Evolutionary conservation across 805 yeast genomes (phyloP).

Genomic region (Wickerhamomyces alni): DNA sequence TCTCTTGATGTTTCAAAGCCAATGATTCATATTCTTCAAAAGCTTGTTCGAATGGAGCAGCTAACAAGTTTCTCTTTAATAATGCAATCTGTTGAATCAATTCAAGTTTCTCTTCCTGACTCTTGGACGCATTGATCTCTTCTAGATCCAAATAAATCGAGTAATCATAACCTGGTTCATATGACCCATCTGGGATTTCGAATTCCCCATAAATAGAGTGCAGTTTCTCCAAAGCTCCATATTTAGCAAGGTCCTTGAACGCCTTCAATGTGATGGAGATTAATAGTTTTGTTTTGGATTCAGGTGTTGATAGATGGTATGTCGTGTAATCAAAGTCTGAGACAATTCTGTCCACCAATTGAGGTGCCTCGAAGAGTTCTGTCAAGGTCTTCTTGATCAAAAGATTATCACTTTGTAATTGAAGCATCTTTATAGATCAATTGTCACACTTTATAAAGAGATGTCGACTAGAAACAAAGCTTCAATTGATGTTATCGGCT

Average conservation of each 20-base stretch:
- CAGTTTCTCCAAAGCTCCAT: conserved; percentile 56
- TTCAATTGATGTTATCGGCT: not conserved
- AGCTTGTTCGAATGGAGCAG: conserved; percentile 89
- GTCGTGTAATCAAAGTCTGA: conserved; percentile 96
- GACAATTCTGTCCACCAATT: conserved; percentile 74
- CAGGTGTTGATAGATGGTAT: conserved; percentile 88
- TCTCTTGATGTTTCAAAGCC: conserved; percentile 23
- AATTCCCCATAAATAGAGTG: conserved; percentile 42
- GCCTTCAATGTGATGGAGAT: conserved; percentile 72
- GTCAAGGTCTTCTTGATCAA: conserved; percentile 75
- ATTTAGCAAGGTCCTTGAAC: conserved; percentile 63
- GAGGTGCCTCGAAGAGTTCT: conserved; percentile 55
- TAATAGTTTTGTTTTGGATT: conserved; percentile 55
- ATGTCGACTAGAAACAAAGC: no score
- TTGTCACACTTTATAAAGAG: no score
- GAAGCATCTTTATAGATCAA: conserved; percentile 72
- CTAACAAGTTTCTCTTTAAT: conserved; percentile 80
- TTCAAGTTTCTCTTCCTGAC: conserved; percentile 42
- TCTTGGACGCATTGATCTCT: conserved; percentile 27
- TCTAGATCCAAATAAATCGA: conserved; percentile 64
- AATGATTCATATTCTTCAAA: conserved; percentile 72
- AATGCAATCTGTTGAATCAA: conserved; percentile 63
- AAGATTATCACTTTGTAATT: conserved; percentile 78
- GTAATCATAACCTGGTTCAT: conserved; percentile 78
- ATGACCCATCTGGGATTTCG: conserved; percentile 25